phyloP scores from a whole-genome alignment of 2,329 filamentous ascomycete genomes.

The Pseudopithomyces maydicus region DNA sequence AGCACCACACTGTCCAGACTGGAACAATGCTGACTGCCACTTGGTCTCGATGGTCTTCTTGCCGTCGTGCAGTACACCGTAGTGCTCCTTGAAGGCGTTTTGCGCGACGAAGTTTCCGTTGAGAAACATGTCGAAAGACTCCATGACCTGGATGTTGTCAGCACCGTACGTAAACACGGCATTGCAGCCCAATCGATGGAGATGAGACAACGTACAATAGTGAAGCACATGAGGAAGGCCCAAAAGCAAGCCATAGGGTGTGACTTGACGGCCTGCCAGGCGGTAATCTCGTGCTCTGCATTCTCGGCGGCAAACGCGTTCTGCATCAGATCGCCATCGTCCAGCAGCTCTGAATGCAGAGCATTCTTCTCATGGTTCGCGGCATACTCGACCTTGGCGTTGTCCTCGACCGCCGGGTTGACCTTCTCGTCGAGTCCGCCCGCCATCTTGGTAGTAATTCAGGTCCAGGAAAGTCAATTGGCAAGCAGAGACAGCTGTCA shows the following conservation, averaged over 20 bases:
- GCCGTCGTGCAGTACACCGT: constrained; percentile 48
- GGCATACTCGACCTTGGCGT: background rate
- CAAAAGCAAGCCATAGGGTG: constrained; percentile 60
- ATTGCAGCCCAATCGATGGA: background rate
- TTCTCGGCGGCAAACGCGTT: constrained; percentile 60
- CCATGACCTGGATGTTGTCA: background rate
- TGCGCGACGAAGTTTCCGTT: constrained; percentile 27
- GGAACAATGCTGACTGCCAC: constrained; percentile 64
- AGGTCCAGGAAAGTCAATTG: background rate
- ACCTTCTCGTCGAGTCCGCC: background rate
- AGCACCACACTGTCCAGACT: constrained; percentile 62
- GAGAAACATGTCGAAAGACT: constrained; percentile 4
- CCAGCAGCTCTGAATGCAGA: constrained; percentile 21
- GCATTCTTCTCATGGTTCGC: constrained; percentile 11
- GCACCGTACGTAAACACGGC: background rate
- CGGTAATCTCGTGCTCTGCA: constrained; percentile 56
- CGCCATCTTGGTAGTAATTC: background rate
- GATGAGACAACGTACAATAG: constrained; percentile 51
- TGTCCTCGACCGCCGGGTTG: background rate
- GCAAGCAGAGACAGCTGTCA: background rate
- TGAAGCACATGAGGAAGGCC: constrained; percentile 61
- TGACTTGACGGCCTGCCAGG: constrained; percentile 54
- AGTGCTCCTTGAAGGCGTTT: constrained; percentile 51
- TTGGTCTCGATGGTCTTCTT: constrained; percentile 52
- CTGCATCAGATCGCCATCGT: constrained; percentile 26